These are phyloP conservation scores for Phytophthora pluvialis DNA, from an alignment of 352 stramenopile genomes.

Conservation along the genomic window DNA sequence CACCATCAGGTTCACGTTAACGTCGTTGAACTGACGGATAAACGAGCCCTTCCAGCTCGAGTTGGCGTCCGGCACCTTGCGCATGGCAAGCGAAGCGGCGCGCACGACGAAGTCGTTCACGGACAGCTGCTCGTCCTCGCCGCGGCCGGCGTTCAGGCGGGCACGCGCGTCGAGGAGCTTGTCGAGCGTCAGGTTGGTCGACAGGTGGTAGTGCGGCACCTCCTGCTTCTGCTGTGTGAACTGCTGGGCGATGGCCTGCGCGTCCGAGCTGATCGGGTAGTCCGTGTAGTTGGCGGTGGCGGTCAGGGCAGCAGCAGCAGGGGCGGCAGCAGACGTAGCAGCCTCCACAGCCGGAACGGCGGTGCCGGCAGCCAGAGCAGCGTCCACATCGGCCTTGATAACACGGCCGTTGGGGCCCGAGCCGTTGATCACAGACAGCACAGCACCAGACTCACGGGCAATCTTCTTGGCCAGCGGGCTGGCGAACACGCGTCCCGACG, in stretches of 20 bases:
- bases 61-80: slow-evolving; percentile 95
- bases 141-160: slow-evolving; percentile 91
- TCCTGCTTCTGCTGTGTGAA: slow-evolving; percentile 94
- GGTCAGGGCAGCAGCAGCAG: slow-evolving; percentile 41
- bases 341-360: slow-evolving; percentile 36
- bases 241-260: slow-evolving; percentile 82
- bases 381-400: slow-evolving; percentile 94
- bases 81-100: slow-evolving; percentile 94
- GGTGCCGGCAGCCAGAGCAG: slow-evolving; percentile 79
- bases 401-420: slow-evolving; percentile 91
- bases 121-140: slow-evolving; percentile 93
- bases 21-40: slow-evolving; percentile 95
- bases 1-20: slow-evolving; percentile 95
- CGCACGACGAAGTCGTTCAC: slow-evolving; percentile 99
- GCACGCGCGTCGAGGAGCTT: slow-evolving; percentile 92
- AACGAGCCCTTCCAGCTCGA: slow-evolving; percentile 89
- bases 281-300: slow-evolving; percentile 90
- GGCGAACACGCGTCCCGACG: slow-evolving; percentile 89
- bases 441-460: slow-evolving; percentile 77
- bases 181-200: slow-evolving; percentile 93
- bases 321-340: slow-evolving; percentile 30
- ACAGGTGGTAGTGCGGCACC: slow-evolving; percentile 98
- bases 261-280: slow-evolving; percentile 89
- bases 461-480: slow-evolving; percentile 95
- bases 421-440: slow-evolving; percentile 75